These are phyloP conservation scores for Aegilops tauschii DNA, from an alignment of 176 grass and related monocot species.

Conservation along the genomic window DNA sequence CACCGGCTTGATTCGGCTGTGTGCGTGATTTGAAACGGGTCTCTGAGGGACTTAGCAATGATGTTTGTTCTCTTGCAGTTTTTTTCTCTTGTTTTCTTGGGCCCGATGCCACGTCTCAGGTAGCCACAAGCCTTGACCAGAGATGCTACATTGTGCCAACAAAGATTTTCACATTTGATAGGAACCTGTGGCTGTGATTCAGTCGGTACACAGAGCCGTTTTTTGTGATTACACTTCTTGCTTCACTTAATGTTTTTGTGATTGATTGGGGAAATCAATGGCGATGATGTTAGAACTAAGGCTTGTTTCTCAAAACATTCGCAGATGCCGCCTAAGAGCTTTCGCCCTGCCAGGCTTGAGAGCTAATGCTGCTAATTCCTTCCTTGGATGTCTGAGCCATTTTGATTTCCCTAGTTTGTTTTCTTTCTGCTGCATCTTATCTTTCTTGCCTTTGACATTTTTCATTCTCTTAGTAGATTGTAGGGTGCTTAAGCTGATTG, in stretches of 20 bases:
- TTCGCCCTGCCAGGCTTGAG: constrained; percentile 61
- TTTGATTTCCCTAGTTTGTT: background rate
- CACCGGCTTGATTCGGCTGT: background rate
- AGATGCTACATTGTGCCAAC: background rate
- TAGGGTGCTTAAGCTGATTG: no score
- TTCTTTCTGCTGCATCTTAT: background rate
- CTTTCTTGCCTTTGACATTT: no score
- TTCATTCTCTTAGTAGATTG: no score
- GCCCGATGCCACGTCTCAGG: background rate
- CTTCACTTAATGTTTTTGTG: no score
- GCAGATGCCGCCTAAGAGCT: constrained; percentile 62
- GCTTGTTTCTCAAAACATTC: constrained; percentile 75
- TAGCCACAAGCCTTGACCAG: background rate
- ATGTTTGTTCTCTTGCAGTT: background rate
- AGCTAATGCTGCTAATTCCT: constrained; percentile 55
- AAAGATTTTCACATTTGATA: background rate
- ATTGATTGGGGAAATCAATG: background rate
- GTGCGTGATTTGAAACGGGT: background rate
- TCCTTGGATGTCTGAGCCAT: constrained; percentile 65
- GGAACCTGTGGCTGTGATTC: background rate
- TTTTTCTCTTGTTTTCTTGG: background rate
- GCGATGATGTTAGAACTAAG: constrained; percentile 16
- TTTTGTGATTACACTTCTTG: background rate
- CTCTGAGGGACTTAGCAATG: background rate
- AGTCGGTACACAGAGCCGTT: background rate